These are phyloP conservation scores for Leccinum angustisporum DNA, from an alignment of 1,284 basidiomycete genomes.

Conservation along the genomic window DNA sequence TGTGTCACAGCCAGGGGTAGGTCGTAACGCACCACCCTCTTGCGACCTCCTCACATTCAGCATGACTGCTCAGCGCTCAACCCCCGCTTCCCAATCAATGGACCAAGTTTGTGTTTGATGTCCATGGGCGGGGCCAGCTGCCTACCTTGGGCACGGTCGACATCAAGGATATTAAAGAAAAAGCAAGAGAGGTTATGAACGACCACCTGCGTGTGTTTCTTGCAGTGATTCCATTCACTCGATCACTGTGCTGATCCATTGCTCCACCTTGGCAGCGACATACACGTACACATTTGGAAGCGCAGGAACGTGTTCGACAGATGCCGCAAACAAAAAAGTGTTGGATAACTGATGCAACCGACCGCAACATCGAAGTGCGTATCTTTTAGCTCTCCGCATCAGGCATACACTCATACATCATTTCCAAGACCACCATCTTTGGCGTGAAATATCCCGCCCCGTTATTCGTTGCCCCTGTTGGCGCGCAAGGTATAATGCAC, in stretches of 20 bases:
- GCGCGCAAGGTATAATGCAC: conserved; percentile 58
- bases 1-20: not conserved
- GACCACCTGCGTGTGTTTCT: conserved; percentile 40
- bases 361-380: conserved; percentile 49
- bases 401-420: not conserved
- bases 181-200: conserved; percentile 48
- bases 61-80: conserved; percentile 21
- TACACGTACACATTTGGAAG: conserved; percentile 51
- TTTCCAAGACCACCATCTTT: conserved; percentile 44
- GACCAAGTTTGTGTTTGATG: conserved; percentile 27
- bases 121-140: conserved; percentile 40
- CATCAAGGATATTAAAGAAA: conserved; percentile 52
- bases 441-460: conserved; percentile 50
- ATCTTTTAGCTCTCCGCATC: not conserved
- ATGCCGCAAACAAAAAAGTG: conserved; percentile 42
- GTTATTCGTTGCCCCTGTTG: conserved; percentile 55
- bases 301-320: conserved; percentile 46
- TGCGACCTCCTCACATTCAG: not conserved
- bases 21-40: not conserved
- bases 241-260: not conserved
- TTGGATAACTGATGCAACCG: conserved; percentile 46
- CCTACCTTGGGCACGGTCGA: conserved; percentile 52
- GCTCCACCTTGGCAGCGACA: conserved; percentile 35
- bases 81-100: conserved; percentile 27
- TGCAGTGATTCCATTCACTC: not conserved